phyloP scores from a whole-genome alignment of 2,329 filamentous ascomycete genomes.

The Aspergillus pseudotamarii region DNA sequence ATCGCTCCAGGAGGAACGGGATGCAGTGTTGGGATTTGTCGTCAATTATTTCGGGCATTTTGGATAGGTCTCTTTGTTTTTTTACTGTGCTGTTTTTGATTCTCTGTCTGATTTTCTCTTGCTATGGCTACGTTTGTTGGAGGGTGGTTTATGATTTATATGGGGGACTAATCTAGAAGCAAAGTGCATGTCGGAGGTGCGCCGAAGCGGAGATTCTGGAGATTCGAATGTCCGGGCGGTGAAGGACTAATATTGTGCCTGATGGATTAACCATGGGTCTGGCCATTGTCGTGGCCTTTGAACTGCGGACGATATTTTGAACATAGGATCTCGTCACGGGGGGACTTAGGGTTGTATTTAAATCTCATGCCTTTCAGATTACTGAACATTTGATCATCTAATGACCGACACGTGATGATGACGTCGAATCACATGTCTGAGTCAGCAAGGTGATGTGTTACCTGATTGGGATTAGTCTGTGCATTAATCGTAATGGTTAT shows the following conservation, averaged over 20 bases:
- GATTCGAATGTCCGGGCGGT: constrained; percentile 1
- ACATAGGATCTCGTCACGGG: not conserved
- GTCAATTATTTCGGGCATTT: constrained; percentile 63
- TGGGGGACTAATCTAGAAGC: not conserved
- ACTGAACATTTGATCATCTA: not conserved
- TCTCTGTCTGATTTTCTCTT: not conserved
- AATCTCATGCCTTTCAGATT: not conserved
- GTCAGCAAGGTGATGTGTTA: not conserved
- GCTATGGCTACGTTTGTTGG: not conserved
- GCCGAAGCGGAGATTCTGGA: constrained; percentile 3
- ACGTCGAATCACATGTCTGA: constrained; percentile 15
- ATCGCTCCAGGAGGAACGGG: constrained; percentile 70
- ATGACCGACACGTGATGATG: constrained; percentile 5
- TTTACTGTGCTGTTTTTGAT: not conserved
- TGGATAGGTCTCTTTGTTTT: not conserved
- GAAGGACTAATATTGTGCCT: constrained; percentile 13
- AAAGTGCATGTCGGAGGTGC: not conserved
- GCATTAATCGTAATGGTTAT: too few relatives aligned
- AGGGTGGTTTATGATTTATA: not conserved
- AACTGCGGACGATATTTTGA: too few relatives aligned
- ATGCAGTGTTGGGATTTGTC: constrained; percentile 79
- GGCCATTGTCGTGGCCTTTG: not conserved
- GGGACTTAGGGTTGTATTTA: not conserved
- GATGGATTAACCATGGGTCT: not conserved
- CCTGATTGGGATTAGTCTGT: not conserved